Base-by-base conservation (phyloP, 108 stramenopile genomes). In the Pelagomonas calceolata region DNA sequence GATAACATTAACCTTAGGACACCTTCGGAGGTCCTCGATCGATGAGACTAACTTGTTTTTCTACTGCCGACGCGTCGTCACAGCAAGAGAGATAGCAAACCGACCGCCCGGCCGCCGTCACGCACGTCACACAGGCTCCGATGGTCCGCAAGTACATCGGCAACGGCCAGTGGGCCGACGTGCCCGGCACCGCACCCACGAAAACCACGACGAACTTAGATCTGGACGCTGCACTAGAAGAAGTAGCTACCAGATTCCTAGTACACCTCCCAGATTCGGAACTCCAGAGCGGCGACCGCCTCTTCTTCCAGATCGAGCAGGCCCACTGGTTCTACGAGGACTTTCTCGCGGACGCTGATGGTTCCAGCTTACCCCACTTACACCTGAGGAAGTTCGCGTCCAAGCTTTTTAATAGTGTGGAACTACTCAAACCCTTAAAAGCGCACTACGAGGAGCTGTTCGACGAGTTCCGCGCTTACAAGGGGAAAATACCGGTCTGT, bases 291-390 rank as follows among this genome's bases (percentile, higher is more conserved):
- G 46, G 36, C 21, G 76, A 76, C 30, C 76, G 76, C 35, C 70
- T 76, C 30, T 76, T 76, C 46, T 76, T 70, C 60, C 76, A 76
- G 36, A 60, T 76, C 0, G 76, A 76, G 36, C 69, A 70, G 70
- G 76, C 76, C 43, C 63, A 76, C 51, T 76, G 76, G 76, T 76
- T 36, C 64, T 76, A 76, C 65, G 76, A 76, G 63, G 76, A 76
- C 37, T 76, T 70, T 29, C 69, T 64, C 32, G 76, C 76, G 31
- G 76, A 76, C 63, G 70, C 69, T 31, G 21, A 51, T 1, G 39
- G 34, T 0, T 30, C 68, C 18, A 26, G 29, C 5, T n/a, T 70
- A 18, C 76, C 69, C 26, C 66, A 70, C 43, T 34, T 64, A 10
- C 30, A 46, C 18, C 33, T 76, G 31, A 17, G 46, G 12, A 31